Evolutionary conservation across 148 eudicot species (phyloP), one percentile per base, ranked within the genome.

Genomic region (Rhododendron griersonianum): DNA sequence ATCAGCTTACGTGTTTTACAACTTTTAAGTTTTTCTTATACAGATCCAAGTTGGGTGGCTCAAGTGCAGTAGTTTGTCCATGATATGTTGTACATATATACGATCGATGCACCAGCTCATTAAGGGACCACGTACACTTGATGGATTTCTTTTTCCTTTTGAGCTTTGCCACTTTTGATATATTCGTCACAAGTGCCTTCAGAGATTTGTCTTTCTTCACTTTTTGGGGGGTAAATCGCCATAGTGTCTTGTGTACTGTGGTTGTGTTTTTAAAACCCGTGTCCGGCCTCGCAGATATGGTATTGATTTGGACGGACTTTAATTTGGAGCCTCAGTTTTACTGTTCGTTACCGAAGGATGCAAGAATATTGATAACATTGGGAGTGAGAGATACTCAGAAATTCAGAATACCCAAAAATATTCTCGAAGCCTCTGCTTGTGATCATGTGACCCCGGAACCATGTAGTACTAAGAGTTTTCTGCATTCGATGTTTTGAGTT

Each of bases 121-220:
- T 48, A 61, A 41, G 82, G 90, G 90, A 89, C 90, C 30, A 30
- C n/a, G n/a, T n/a, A n/a, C 90, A 89, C 87, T 84, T 23, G 10
- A 7, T 7, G 15, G 76, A 71, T 15, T 67, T 25, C 10, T 65
- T 25, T 67, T 1, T 0, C 44, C 63, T 57, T 16, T 53, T 53
- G 69, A 8, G 28, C 71, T 57, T 63, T 23, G 23, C 28, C 25
- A 23, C 9, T 23, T 23, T 65, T 65, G 74, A 10, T 67, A 25
- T 33, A 25, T 67, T 67, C 5, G 1, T 25, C 25, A 11, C 19
- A 71, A 30, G 8, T 3, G 81, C 51, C 81, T 10, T 10, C 11
- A 21, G 19, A 19, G 71, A n/a, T 23, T n/a, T 65, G 33, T 65
- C 73, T 59, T 59, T 19, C 65, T 21, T 59, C n/a, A 59, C 13